Base-by-base conservation (phyloP, 192 early-diverging fungal genomes). In the Phycomyces nitens region DNA sequence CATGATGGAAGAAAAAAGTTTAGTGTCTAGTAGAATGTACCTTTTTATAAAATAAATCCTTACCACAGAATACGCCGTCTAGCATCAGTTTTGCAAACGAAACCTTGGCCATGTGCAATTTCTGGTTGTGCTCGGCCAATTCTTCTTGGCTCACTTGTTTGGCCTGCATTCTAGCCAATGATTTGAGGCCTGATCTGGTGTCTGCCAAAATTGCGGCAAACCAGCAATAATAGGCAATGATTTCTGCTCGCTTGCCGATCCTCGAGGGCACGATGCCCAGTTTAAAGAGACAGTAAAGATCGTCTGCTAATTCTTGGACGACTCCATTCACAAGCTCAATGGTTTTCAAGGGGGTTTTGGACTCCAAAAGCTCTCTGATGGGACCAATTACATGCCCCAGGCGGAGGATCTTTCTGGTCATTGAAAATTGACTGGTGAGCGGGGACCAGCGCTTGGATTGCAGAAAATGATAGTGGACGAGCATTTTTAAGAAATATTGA, bases 21-120 rank as follows among this genome's bases (percentile, higher is more conserved):
- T 55, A 55, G 23, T 47, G 43, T 4, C 22, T 51, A n/a, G n/a
- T n/a, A n/a, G n/a, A n/a, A n/a, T n/a, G n/a, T n/a, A n/a, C n/a
- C n/a, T n/a, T n/a, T n/a, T n/a, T n/a, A 3, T 52, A 43, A 75
- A 82, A 64, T 73, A 77, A 41, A 70, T 65, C 63, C 82, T 69
- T 78, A 81, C 83, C 79, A 81, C 90, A 92, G 73, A 94, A 94
- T 18, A 83, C 56, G 59, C 82, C 82, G 70, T 94, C 92, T 60
- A 84, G 82, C 16, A 75, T 24, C 15, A 92, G 65, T 68, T 94
- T 94, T 56, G 69, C 65, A 20, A 85, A 72, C 4, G 86, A 86
- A 1, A 89, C 61, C 20, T 81, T 56, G 26, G 68, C 41, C 18
- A 69, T 53, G 41, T 51, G 39, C 5, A 61, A 16, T 24, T 69